Percentiles rank a stretch among this genome's conserved stretches.
Evolutionary conservation across 2,329 filamentous ascomycete species (phyloP).

Genomic region (Hymenoscyphus fraxineus): DNA sequence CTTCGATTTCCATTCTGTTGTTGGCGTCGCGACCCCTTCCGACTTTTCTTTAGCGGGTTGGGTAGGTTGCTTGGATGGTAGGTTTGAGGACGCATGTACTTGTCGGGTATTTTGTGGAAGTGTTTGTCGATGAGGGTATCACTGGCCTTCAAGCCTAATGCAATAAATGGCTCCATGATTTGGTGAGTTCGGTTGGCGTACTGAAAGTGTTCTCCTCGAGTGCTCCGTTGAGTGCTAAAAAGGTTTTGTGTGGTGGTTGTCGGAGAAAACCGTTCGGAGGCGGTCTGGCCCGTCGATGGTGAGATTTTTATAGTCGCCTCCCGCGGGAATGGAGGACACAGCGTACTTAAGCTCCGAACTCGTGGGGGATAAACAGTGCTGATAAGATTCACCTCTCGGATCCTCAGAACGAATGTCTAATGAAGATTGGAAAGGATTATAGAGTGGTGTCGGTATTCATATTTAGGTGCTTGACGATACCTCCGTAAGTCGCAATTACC

Average conservation of each 20-base stretch:
- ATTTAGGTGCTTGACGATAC: neutral
- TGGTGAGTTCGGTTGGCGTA: neutral
- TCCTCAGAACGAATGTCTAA: neutral
- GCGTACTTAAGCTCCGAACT: neutral
- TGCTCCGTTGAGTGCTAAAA: neutral
- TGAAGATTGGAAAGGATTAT: neutral
- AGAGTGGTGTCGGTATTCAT: neutral
- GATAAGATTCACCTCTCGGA: neutral
- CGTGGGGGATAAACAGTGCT: neutral
- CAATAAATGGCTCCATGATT: slow-evolving; percentile 10
- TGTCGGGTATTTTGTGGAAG: slow-evolving; percentile 18
- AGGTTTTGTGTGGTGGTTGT: neutral
- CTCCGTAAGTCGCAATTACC: neutral
- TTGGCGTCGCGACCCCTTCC: neutral
- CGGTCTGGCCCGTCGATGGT: slow-evolving; percentile 2
- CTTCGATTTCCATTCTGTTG: neutral
- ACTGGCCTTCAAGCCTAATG: slow-evolving; percentile 11
- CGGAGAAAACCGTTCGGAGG: neutral
- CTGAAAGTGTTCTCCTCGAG: neutral
- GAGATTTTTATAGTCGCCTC: neutral
- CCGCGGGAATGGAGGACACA: neutral
- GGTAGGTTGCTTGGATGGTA: slow-evolving; percentile 12
- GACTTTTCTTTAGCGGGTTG: slow-evolving; percentile 5
- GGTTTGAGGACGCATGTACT: slow-evolving; percentile 9
- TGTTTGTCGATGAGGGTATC: slow-evolving; percentile 18